Conservation (phyloP, 225 moss, liverwort and hornwort species). For the Climacium dendroides region DNA sequence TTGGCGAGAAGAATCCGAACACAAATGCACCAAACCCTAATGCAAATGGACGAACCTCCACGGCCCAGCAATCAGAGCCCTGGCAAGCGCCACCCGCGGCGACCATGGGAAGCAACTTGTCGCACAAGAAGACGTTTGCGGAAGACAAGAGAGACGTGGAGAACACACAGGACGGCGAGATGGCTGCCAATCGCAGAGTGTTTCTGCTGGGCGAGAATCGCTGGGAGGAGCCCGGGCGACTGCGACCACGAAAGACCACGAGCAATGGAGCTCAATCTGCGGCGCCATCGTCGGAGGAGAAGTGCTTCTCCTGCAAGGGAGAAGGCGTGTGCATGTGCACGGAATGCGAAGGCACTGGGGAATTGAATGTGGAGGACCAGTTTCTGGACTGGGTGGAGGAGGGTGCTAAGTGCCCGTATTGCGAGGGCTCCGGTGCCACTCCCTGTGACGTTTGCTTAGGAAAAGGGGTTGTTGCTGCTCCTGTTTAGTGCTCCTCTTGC, state of each 20-base stretch:
- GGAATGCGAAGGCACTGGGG: slow-evolving; percentile 95
- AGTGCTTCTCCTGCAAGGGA: slow-evolving; percentile 79
- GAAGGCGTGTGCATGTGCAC: slow-evolving; percentile 65
- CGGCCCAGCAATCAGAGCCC: background rate
- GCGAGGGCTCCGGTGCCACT: slow-evolving; percentile 40
- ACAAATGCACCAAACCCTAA: background rate
- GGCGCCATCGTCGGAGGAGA: background rate
- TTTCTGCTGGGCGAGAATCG: slow-evolving; percentile 91
- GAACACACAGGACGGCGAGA: slow-evolving; percentile 6
- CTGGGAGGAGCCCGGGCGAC: slow-evolving; percentile 84
- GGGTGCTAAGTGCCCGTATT: slow-evolving; percentile 55
- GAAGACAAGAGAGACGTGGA: slow-evolving; percentile 44
- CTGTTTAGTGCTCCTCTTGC: background rate
- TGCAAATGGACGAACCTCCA: background rate
- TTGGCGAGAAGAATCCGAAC: background rate
- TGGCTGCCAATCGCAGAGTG: slow-evolving; percentile 51
- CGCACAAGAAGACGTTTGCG: slow-evolving; percentile 10
- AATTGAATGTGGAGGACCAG: slow-evolving; percentile 89
- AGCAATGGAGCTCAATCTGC: background rate
- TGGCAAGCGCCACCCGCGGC: background rate
- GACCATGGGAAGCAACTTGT: background rate
- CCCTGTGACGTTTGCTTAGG: slow-evolving; percentile 43
- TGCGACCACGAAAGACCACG: background rate
- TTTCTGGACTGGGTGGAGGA: slow-evolving; percentile 63
- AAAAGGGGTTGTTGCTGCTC: background rate